Percentiles rank a stretch among this genome's conserved stretches.
These are phyloP conservation scores for Cordyceps farinosa DNA, from an alignment of 2,329 filamentous ascomycete genomes.

Conservation along the genomic window DNA sequence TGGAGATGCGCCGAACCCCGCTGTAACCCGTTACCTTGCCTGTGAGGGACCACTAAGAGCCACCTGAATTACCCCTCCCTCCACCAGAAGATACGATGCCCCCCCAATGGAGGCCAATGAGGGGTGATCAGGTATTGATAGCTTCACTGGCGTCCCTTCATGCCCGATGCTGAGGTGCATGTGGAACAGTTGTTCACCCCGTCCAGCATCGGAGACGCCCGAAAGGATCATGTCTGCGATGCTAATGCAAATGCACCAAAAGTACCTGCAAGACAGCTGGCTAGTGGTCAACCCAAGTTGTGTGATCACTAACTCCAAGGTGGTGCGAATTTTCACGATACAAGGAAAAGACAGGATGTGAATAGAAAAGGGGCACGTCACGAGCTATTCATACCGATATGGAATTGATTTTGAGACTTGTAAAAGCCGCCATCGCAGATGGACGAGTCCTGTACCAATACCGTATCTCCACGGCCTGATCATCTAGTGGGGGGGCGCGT, in stretches of 20 bases:
- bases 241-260: neutral
- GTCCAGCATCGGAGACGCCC: neutral
- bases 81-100: neutral
- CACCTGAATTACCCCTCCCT: neutral
- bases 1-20: neutral
- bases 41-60: neutral
- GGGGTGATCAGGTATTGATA: neutral
- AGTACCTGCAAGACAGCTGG: constrained; percentile 7
- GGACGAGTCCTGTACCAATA: neutral
- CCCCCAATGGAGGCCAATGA: neutral
- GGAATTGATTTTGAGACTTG: too few species aligned
- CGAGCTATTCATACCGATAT: too few species aligned
- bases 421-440: neutral
- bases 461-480: neutral
- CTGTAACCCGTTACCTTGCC: neutral
- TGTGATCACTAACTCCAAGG: neutral
- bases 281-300: too few species aligned
- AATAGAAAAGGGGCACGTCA: too few species aligned
- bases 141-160: neutral
- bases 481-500: neutral
- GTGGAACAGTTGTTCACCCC: neutral
- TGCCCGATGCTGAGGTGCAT: neutral
- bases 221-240: neutral
- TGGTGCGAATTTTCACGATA: neutral
- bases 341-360: too few species aligned